phyloP scores from a whole-genome alignment of 768 basidiomycete species.

The Hericium rajendrae region DNA sequence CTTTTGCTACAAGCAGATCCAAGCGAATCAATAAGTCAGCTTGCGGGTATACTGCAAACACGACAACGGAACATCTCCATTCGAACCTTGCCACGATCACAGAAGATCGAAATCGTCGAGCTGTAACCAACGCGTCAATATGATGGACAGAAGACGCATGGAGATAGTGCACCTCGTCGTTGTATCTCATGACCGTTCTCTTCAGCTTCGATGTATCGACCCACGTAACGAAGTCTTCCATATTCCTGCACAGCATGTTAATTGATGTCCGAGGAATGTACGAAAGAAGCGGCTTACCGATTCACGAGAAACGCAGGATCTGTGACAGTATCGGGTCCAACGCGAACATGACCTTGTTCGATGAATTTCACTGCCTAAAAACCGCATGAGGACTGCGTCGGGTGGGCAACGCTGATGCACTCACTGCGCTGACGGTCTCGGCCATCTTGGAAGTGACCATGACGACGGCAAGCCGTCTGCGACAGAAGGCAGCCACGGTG shows the following conservation, averaged over 20 bases:
- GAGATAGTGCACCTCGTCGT: conserved; percentile 66
- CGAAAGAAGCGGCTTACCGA: conserved; percentile 34
- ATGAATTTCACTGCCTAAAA: conserved; percentile 91
- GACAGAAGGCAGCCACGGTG: conserved; percentile 90
- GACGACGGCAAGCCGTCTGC: conserved; percentile 85
- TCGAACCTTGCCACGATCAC: conserved; percentile 20
- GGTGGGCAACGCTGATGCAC: conserved; percentile 6
- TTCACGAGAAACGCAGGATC: conserved; percentile 96
- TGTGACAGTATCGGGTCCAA: conserved; percentile 91
- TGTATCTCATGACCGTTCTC: conserved; percentile 91
- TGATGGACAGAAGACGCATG: not conserved
- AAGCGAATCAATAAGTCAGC: not conserved
- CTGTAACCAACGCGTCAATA: conserved; percentile 31
- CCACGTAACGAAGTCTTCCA: conserved; percentile 99
- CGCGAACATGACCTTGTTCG: conserved; percentile 96
- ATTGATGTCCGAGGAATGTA: not conserved
- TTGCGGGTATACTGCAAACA: no score
- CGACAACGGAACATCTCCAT: no score
- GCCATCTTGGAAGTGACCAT: conserved; percentile 92
- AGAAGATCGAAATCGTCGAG: conserved; percentile 92
- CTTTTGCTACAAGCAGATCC: not conserved
- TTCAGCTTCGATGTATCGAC: conserved; percentile 96
- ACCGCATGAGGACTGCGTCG: not conserved
- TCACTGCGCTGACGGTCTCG: conserved; percentile 85
- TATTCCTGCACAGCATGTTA: conserved; percentile 47